phyloP scores from a whole-genome alignment of 352 stramenopile species.

The Saprolegnia diclina region DNA sequence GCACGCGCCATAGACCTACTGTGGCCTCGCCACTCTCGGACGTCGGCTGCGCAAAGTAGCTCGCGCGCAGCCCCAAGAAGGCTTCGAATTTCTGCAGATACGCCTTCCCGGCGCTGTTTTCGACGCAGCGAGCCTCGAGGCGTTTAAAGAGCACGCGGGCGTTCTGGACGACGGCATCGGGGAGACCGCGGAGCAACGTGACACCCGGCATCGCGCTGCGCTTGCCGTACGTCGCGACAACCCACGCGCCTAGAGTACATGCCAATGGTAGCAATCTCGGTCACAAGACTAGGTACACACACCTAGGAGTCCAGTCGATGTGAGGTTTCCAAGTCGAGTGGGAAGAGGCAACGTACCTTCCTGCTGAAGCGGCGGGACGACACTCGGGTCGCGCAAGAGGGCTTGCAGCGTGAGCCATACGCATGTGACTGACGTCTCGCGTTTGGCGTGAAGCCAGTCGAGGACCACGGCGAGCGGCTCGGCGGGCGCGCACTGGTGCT shows the following conservation, averaged over 20 bases:
- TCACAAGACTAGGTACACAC: too few relatives aligned
- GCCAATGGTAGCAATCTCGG: too few relatives aligned
- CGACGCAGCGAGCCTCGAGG: neutral
- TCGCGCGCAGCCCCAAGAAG: constrained; percentile 4
- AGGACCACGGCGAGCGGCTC: constrained; percentile 6
- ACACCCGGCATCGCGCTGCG: too few relatives aligned
- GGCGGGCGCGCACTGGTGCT: constrained; percentile 8
- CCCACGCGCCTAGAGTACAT: neutral
- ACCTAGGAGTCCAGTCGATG: too few relatives aligned
- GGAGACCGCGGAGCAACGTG: neutral
- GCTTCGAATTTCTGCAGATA: constrained; percentile 20
- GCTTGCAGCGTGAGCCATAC: neutral
- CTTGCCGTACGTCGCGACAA: neutral
- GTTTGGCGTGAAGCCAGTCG: constrained; percentile 19
- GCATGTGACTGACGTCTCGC: neutral
- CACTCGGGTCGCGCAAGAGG: neutral
- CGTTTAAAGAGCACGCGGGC: neutral
- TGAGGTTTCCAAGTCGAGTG: neutral
- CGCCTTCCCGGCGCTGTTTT: neutral
- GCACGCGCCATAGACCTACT: neutral
- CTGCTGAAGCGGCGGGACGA: neutral
- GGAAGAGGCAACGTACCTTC: neutral
- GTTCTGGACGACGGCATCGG: neutral
- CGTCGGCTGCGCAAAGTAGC: neutral
- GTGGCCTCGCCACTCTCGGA: neutral